phyloP scores from a whole-genome alignment of 345 rosid genomes.

The Iberis pinnata region DNA sequence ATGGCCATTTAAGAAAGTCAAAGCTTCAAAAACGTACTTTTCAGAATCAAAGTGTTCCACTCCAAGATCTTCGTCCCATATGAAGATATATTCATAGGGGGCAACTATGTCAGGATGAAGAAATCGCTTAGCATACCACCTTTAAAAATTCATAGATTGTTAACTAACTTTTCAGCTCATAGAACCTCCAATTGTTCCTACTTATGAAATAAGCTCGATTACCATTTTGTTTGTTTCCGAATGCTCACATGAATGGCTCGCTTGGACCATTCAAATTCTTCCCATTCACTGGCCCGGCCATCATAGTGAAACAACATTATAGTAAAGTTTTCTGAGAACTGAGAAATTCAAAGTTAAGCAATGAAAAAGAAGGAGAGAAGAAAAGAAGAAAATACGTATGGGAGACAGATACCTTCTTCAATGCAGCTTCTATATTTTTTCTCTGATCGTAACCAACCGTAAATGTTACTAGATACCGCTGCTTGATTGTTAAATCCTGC shows the following conservation, averaged over 20 bases:
- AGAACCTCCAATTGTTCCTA: slow-evolving; percentile 8
- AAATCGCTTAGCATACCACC: slow-evolving; percentile 99
- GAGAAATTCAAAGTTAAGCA: slow-evolving; percentile 21
- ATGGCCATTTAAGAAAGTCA: not conserved
- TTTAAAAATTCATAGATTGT: slow-evolving; percentile 24
- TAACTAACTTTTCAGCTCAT: slow-evolving; percentile 4
- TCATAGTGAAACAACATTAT: slow-evolving; percentile 90
- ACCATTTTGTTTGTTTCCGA: slow-evolving; percentile 88
- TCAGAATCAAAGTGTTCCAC: slow-evolving; percentile 75
- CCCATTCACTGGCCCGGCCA: slow-evolving; percentile 77
- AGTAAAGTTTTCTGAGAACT: slow-evolving; percentile 92
- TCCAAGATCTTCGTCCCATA: slow-evolving; percentile 99
- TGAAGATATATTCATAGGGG: slow-evolving; percentile 76
- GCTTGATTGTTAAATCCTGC: slow-evolving; percentile 66
- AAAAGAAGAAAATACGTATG: not conserved
- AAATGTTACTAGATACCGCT: slow-evolving; percentile 76
- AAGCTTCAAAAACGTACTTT: slow-evolving; percentile 44
- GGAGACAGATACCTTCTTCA: slow-evolving; percentile 63
- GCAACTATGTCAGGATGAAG: slow-evolving; percentile 88
- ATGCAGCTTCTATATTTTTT: slow-evolving; percentile 67
- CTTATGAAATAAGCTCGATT: slow-evolving; percentile 20
- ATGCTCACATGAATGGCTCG: slow-evolving; percentile 86
- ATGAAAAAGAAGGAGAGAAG: slow-evolving; percentile 5
- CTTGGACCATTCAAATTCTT: slow-evolving; percentile 90
- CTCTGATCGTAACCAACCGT: slow-evolving; percentile 84